Base-by-base conservation (phyloP, 1,139 yeast species). In the Scheffersomyces insectosa region DNA sequence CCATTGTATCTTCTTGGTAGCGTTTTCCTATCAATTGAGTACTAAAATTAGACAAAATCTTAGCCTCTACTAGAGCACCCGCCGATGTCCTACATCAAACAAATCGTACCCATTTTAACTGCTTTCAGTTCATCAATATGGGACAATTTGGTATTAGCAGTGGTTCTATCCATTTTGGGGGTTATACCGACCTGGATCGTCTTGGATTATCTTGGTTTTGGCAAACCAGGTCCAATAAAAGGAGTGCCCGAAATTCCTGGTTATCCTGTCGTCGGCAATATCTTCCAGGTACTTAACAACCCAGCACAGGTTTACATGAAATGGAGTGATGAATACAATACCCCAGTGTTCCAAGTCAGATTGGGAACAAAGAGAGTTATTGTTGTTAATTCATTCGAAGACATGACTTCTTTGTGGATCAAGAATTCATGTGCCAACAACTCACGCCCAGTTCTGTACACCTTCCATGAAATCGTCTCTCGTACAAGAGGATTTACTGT, bases 391-490 rank as follows among this genome's bases (percentile, higher is more conserved):
- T 74, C 85, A 0, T 82, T 66, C 52, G 74, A 72, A 2, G 75
- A 84, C 5, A 80, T 83, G 1, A 60, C 64, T 34, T 62, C 67
- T 28, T 62, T 87, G 4, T 85, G 89, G 88, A 56, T 70, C 14
- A 73, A 70, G 29, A 70, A 77, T 49, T 67, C 82, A 32, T 60
- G 70, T 30, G 77, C 83, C 2, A 78, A 79, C 48, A 82, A 80
- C 50, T 86, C 95, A 1, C 65, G 95, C 36, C 95, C 95, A 0
- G 61, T 73, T 23, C 70, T 77, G 42, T 79, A 81, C 59, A 83
- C 90, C 0, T 87, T 87, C 63, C 95, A 87, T 61, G 68, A 73
- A 28, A 68, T 86, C 7, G 78, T 86, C 1, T 83, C 90, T 0
- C 64, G 76, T 4, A 74, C 83, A 0, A 85, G 81, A 44, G 83